Percentiles rank a stretch among this genome's conserved stretches.
These are phyloP conservation scores for Globisporangium abappressorium DNA, from an alignment of 352 stramenopile genomes.

Conservation along the genomic window DNA sequence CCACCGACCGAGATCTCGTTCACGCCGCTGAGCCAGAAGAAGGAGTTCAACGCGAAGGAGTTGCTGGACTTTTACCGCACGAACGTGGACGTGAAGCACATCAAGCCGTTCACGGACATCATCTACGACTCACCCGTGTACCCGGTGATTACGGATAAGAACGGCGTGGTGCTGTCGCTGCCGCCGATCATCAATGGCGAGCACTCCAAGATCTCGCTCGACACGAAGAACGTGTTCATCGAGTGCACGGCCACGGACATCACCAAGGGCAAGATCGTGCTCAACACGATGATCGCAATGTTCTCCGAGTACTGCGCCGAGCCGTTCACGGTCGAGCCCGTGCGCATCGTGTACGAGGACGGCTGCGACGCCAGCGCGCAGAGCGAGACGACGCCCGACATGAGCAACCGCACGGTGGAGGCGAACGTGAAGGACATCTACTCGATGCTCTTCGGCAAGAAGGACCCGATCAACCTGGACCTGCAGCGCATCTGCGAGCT, in stretches of 20 bases:
- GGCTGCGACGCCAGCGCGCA: conserved; percentile 53
- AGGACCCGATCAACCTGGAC: conserved; percentile 75
- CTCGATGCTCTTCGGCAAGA: conserved; percentile 86
- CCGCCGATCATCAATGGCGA: conserved; percentile 99
- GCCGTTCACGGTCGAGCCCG: conserved; percentile 96
- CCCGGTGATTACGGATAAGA: conserved; percentile 96
- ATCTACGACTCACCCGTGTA: conserved; percentile 99
- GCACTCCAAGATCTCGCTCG: conserved; percentile 95
- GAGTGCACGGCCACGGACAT: conserved; percentile 99
- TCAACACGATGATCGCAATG: conserved; percentile 99
- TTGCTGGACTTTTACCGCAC: conserved; percentile 96
- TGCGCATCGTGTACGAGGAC: conserved; percentile 96
- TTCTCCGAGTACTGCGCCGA: conserved; percentile 98
- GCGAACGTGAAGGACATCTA: conserved; percentile 85
- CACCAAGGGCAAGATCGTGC: conserved; percentile 99
- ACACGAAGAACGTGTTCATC: conserved; percentile 99
- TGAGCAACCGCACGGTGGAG: conserved; percentile 89
- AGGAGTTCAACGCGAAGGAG: conserved; percentile 92
- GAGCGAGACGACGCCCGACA: conserved; percentile 89
- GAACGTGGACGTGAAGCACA: conserved; percentile 94
- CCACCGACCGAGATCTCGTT: conserved; percentile 95
- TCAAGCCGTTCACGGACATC: conserved; percentile 99
- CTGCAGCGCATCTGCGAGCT: conserved; percentile 89
- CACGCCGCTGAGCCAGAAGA: conserved; percentile 91
- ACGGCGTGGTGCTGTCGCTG: conserved; percentile 95